Evolutionary conservation across 1,139 yeast species (phyloP).

Genomic region (Hyphopichia wangnamkhiaoensis): DNA sequence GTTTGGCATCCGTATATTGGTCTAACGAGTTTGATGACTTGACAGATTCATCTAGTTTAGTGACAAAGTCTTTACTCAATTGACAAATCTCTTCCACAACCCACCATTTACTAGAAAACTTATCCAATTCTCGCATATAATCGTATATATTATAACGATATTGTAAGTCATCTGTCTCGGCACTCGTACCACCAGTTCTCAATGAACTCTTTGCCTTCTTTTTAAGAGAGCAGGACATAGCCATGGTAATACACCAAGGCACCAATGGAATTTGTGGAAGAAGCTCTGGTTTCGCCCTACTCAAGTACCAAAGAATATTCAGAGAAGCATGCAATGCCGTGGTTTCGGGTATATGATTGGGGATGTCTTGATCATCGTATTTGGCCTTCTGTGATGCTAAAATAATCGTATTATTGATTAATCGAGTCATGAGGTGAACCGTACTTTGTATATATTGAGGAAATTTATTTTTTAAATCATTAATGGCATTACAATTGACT

Average conservation of each 20-base stretch:
- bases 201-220: slow-evolving; percentile 11
- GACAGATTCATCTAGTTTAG: slow-evolving; percentile 20
- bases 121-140: slow-evolving; percentile 21
- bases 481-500: neutral
- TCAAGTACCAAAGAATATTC: slow-evolving; percentile 28
- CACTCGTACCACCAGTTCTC: slow-evolving; percentile 3
- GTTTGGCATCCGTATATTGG: too few relatives aligned
- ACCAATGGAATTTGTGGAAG: slow-evolving; percentile 27
- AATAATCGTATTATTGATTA: slow-evolving; percentile 28
- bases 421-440: slow-evolving; percentile 25
- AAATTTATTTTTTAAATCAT: too few relatives aligned
- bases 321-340: slow-evolving; percentile 23
- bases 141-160: slow-evolving; percentile 13
- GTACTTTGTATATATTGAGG: neutral
- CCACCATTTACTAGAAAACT: slow-evolving; percentile 28
- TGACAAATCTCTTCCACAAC: slow-evolving; percentile 30
- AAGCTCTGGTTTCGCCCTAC: slow-evolving; percentile 18
- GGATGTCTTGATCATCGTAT: slow-evolving; percentile 24
- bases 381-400: slow-evolving; percentile 28
- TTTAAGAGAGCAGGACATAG: slow-evolving; percentile 20
- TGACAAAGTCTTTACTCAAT: slow-evolving; percentile 23
- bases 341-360: slow-evolving; percentile 25
- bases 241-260: slow-evolving; percentile 28
- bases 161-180: slow-evolving; percentile 5
- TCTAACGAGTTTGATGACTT: too few relatives aligned